Evolutionary conservation across 192 early-diverging fungal genomes (phyloP), one percentile per base, ranked within the genome.

Genomic region (Gigaspora rosea): DNA sequence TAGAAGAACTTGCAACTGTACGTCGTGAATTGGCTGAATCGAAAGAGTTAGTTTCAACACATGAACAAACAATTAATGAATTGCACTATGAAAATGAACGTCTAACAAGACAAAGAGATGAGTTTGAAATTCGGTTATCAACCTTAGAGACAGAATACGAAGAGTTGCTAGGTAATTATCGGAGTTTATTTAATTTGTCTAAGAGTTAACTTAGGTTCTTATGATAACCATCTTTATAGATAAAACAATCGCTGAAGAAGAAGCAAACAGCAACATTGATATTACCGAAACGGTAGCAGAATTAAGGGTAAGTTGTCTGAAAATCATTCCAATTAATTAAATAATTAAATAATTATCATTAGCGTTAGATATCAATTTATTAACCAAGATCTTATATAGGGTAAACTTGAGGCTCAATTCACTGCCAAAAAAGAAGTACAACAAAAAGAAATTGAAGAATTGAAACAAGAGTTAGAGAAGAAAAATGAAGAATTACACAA

Each of bases 371-470:
- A 54, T 58, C 8, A 36, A 35, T 41, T 33, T 56, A 72, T 72
- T 57, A 52, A 70, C 27, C 4, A 80, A 49, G n/a, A 71, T 35
- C 27, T 41, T 72, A 46, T 36, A 16, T 58, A 87, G 84, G 79
- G 82, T 71, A 94, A 94, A 85, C 88, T 98, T 9, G 97, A 98
- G 80, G 83, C 81, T 4, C 92, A 95, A 82, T 96, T 94, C 81
- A 88, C 82, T 75, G 85, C 88, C 81, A 97, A 95, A 82, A 85
- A 86, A 33, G 92, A 94, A 69, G 78, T 85, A 35, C 90, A 91
- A 56, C 87, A 94, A 78, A 88, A 86, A 65, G 94, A 96, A 77
- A 86, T 97, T 66, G 86, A 88, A 71, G 86, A 88, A 69, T 86
- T 94, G 41, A 89, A 90, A 81, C 73, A 79, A 49, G 88, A 91